A percentile compares a stretch with the other conserved stretches of the same genome.
Evolutionary conservation across 345 rosid species (phyloP).

Genomic region (Eucalyptus grandis): DNA sequence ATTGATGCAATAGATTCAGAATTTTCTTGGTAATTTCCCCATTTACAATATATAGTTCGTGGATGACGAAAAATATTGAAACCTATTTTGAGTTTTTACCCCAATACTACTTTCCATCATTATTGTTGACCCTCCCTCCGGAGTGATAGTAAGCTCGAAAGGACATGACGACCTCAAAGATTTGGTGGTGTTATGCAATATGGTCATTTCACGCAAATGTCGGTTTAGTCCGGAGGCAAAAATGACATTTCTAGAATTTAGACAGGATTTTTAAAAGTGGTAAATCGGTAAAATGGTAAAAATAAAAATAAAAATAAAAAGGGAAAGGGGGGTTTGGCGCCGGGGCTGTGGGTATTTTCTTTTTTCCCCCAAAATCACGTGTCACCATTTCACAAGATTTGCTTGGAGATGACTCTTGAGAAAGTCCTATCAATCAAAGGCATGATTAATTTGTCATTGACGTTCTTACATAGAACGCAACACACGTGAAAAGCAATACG

Average conservation of each 20-base stretch:
- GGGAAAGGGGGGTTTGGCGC: no score
- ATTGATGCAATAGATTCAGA: accelerated
- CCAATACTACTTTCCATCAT: neutral
- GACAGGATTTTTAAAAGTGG: neutral
- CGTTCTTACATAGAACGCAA: neutral
- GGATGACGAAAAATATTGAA: neutral
- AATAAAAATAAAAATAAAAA: neutral
- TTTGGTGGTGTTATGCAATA: neutral
- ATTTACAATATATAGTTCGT: neutral
- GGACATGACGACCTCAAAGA: neutral
- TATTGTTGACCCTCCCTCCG: neutral
- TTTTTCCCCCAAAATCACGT: neutral
- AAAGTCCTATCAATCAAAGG: neutral
- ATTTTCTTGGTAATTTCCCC: neutral
- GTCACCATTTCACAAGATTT: neutral
- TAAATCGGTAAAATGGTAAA: neutral
- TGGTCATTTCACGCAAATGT: neutral
- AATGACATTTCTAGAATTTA: neutral
- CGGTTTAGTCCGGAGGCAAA: neutral
- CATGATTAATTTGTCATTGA: neutral
- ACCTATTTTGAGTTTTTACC: neutral
- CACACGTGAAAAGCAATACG: neutral
- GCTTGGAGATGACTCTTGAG: neutral
- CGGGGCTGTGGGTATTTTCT: neutral
- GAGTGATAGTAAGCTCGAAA: neutral